phyloP scores from a whole-genome alignment of 2,329 filamentous ascomycete species.

The Fusarium euwallaceae region DNA sequence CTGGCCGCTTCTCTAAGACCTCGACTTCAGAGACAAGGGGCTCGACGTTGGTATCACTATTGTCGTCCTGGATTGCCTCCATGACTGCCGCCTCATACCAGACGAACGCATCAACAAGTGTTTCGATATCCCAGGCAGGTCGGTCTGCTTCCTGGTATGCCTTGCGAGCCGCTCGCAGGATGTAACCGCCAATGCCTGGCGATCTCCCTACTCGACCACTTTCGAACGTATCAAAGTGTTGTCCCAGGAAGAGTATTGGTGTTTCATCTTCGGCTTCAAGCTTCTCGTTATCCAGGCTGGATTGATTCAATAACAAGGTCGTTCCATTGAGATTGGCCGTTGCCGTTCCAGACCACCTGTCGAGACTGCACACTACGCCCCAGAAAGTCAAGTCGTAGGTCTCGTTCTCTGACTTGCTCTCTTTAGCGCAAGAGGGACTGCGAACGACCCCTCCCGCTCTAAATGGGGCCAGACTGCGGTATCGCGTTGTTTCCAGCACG shows the following conservation, averaged over 20 bases:
- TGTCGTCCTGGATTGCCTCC: neutral
- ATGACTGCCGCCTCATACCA: slow-evolving; percentile 25
- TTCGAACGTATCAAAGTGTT: slow-evolving; percentile 7
- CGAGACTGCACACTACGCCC: slow-evolving; percentile 17
- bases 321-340: slow-evolving; percentile 15
- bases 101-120: slow-evolving; percentile 24
- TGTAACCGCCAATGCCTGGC: slow-evolving; percentile 21
- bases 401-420: neutral
- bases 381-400: slow-evolving; percentile 13
- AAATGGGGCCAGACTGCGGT: slow-evolving; percentile 9
- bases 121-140: slow-evolving; percentile 18
- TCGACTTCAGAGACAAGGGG: slow-evolving; percentile 6
- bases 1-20: neutral
- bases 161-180: slow-evolving; percentile 6
- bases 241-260: neutral
- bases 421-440: neutral
- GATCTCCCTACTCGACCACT: neutral
- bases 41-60: neutral
- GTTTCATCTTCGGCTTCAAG: neutral
- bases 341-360: slow-evolving; percentile 19
- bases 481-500: neutral
- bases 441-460: neutral
- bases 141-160: neutral
- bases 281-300: neutral
- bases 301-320: slow-evolving; percentile 5